Evolutionary conservation across 1,284 basidiomycete species (phyloP).

Genomic region (Fomitiporia mediterranea): DNA sequence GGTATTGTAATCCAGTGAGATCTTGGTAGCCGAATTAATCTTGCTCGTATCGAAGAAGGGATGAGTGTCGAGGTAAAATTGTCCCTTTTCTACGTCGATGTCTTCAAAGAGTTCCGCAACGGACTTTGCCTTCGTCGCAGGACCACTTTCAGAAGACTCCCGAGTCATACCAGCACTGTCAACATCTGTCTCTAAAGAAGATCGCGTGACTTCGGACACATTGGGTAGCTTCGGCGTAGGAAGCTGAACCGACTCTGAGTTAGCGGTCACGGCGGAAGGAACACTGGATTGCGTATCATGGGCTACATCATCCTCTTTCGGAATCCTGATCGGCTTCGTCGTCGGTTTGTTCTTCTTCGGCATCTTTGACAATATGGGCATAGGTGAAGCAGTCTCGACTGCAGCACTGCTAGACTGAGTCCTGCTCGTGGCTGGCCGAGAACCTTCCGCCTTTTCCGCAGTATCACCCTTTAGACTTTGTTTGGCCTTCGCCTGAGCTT

Average conservation of each 20-base stretch:
- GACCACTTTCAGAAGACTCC: constrained; percentile 49
- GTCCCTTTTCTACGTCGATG: constrained; percentile 54
- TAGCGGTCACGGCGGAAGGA: constrained; percentile 37
- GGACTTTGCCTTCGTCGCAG: constrained; percentile 40
- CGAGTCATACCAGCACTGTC: constrained; percentile 51
- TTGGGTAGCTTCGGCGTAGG: constrained; percentile 30
- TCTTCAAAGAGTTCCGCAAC: constrained; percentile 60
- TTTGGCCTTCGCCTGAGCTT: constrained; percentile 25
- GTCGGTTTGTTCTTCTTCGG: constrained; percentile 74
- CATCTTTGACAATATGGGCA: constrained; percentile 70
- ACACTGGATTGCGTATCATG: constrained; percentile 40
- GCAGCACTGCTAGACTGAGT: constrained; percentile 20
- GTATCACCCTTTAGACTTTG: constrained; percentile 23
- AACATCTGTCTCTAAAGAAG: constrained; percentile 30
- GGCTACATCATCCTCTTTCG: constrained; percentile 52
- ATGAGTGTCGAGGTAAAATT: constrained; percentile 60
- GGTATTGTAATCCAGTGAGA: constrained; percentile 76
- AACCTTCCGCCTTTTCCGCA: constrained; percentile 25
- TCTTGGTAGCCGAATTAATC: constrained; percentile 65
- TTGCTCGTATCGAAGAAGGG: constrained; percentile 69
- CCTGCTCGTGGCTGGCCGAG: constrained; percentile 20
- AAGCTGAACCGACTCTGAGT: constrained; percentile 38
- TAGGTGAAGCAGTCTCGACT: constrained; percentile 44
- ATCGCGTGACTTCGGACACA: constrained; percentile 14
- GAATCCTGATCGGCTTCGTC: constrained; percentile 52